phyloP scores from a whole-genome alignment of 257 asterid species.

The Osmanthus fragrans region DNA sequence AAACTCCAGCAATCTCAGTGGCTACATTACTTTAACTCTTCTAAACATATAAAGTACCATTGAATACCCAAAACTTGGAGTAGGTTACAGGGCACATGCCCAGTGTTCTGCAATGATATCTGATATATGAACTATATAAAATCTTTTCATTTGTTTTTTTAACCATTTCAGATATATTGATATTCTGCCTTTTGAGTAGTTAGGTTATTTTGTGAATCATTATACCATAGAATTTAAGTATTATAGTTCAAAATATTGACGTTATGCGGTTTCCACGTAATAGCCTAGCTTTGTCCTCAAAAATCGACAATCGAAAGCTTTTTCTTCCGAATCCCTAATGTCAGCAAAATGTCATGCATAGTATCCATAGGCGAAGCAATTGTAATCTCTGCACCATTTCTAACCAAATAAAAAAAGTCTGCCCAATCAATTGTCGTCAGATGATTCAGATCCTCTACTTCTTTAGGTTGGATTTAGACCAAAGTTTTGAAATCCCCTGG shows the following conservation, averaged over 20 bases:
- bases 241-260: neutral
- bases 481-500: no score
- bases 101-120: neutral
- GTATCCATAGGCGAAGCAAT: neutral
- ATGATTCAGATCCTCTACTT: neutral
- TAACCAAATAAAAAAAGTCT: no score
- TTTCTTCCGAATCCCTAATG: neutral
- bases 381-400: no score
- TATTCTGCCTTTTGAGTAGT: neutral
- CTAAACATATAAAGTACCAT: neutral
- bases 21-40: neutral
- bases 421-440: neutral
- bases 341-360: neutral
- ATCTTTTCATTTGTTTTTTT: neutral
- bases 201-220: no score
- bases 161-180: neutral
- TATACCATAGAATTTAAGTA: neutral
- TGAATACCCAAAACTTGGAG: neutral
- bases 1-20: neutral
- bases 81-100: neutral
- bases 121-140: neutral
- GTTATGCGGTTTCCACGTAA: neutral
- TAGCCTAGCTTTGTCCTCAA: no score
- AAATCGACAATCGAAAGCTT: no score
- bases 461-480: no score